A percentile compares a stretch with the other conserved stretches of the same genome.
Conservation (phyloP, 192 early-diverging fungal species). For the Coemansia sp. region DNA sequence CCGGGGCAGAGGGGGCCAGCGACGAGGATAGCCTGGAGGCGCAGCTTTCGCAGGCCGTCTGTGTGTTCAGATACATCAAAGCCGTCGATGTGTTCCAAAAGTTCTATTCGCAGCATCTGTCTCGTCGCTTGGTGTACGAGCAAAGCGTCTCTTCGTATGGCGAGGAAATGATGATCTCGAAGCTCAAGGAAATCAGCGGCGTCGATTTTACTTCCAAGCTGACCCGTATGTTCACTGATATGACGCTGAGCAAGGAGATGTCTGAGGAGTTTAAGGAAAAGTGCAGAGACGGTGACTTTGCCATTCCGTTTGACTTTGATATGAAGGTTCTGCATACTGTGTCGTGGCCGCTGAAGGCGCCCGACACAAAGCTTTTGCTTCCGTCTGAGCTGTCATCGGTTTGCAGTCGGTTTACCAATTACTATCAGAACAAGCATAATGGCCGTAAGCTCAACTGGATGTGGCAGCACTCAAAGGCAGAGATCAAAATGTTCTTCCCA, state of each 20-base stretch:
- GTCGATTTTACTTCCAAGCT: conserved; percentile 94
- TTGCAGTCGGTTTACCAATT: conserved; percentile 80
- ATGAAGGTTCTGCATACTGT: conserved; percentile 85
- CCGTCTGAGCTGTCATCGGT: conserved; percentile 85
- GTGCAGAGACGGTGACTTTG: conserved; percentile 33
- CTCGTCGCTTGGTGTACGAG: conserved; percentile 87
- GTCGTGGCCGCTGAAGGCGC: conserved; percentile 84
- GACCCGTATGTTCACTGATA: conserved; percentile 95
- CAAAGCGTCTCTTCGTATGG: conserved; percentile 87
- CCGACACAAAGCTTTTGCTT: conserved; percentile 76
- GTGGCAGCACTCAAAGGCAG: conserved; percentile 86
- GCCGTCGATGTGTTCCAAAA: conserved; percentile 99
- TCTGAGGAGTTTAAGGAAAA: conserved; percentile 78
- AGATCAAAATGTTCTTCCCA: conserved; percentile 86
- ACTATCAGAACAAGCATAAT: conserved; percentile 84
- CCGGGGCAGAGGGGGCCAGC: conserved; percentile 38
- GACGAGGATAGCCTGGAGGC: conserved; percentile 53
- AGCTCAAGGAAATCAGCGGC: conserved; percentile 88
- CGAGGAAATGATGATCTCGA: conserved; percentile 92
- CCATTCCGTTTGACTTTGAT: conserved; percentile 64
- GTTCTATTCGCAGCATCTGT: conserved; percentile 91
- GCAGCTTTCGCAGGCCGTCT: conserved; percentile 63
- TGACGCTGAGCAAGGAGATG: conserved; percentile 85
- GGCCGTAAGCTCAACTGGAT: conserved; percentile 94
- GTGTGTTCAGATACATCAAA: conserved; percentile 92